These are phyloP conservation scores for Coccomyxa sp. DNA, from an alignment of 139 green algal species.

Conservation along the genomic window DNA sequence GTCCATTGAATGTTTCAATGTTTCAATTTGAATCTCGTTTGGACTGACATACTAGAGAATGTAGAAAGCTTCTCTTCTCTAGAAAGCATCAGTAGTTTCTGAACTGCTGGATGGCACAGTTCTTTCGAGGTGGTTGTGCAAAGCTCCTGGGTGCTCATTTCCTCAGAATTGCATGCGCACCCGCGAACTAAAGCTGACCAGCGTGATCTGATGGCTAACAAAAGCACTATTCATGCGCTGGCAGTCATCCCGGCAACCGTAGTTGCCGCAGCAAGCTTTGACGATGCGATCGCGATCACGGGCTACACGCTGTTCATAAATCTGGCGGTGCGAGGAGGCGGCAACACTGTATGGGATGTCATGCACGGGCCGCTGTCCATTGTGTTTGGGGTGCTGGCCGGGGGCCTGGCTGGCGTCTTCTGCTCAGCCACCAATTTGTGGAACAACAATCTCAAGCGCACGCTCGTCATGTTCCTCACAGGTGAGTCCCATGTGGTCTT, in stretches of 20 bases:
- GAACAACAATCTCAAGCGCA: constrained; percentile 49
- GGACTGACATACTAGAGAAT: too few relatives aligned
- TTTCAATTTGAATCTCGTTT: too few relatives aligned
- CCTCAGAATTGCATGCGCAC: too few relatives aligned
- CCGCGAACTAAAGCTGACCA: too few relatives aligned
- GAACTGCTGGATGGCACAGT: too few relatives aligned
- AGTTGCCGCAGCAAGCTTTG: constrained; percentile 78
- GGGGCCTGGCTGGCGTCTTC: constrained; percentile 38
- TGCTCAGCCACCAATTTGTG: constrained; percentile 55
- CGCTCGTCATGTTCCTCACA: constrained; percentile 37
- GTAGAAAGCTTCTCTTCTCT: too few relatives aligned
- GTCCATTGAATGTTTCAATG: too few relatives aligned
- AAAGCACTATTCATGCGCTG: neutral
- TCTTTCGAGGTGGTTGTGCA: too few relatives aligned
- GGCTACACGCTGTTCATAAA: constrained; percentile 75
- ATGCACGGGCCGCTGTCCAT: constrained; percentile 40
- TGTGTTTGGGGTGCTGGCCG: constrained; percentile 57
- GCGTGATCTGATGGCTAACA: too few relatives aligned
- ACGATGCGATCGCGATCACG: constrained; percentile 85
- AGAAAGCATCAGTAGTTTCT: too few relatives aligned
- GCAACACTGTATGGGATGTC: constrained; percentile 33
- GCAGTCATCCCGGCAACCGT: constrained; percentile 74
- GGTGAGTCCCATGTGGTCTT: constrained; percentile 5
- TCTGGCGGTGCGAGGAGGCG: constrained; percentile 29
- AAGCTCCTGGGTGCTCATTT: too few relatives aligned